Percentiles rank a stretch among this genome's conserved stretches.
Evolutionary conservation across 2,329 filamentous ascomycete genomes (phyloP).

Genomic region (Xylaria digitata): DNA sequence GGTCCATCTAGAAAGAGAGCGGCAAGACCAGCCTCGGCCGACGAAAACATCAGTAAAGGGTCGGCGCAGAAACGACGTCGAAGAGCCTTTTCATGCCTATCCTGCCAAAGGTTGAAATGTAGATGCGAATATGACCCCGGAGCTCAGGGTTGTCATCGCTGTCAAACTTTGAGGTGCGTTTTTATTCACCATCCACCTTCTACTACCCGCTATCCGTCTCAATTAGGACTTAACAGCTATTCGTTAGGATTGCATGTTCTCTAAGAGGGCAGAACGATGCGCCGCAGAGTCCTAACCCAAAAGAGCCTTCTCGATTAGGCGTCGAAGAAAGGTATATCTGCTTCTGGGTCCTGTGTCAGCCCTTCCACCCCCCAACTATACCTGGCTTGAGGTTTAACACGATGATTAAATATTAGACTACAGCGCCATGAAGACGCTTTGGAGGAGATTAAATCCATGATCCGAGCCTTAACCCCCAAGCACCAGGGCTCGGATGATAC

Average conservation of each 20-base stretch:
- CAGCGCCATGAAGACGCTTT: constrained; percentile 46
- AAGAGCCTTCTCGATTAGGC: constrained; percentile 22
- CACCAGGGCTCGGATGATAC: constrained; percentile 22
- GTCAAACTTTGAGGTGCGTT: constrained; percentile 47
- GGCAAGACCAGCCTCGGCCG: constrained; percentile 33
- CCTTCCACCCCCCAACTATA: background rate
- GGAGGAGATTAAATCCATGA: constrained; percentile 44
- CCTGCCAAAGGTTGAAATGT: constrained; percentile 48
- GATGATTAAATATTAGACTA: constrained; percentile 36
- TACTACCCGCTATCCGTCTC: background rate
- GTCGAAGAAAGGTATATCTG: constrained; percentile 46
- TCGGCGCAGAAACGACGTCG: constrained; percentile 43
- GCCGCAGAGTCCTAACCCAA: constrained; percentile 14
- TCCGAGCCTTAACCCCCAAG: constrained; percentile 38
- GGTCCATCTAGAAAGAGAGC: constrained; percentile 30
- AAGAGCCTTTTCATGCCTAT: constrained; percentile 48
- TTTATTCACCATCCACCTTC: background rate
- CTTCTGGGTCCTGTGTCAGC: background rate
- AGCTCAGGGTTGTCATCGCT: constrained; percentile 46
- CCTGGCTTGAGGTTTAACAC: constrained; percentile 12
- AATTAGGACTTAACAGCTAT: constrained; percentile 23
- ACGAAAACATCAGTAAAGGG: constrained; percentile 28
- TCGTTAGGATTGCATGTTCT: constrained; percentile 46
- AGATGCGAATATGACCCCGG: constrained; percentile 48
- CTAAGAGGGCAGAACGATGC: constrained; percentile 40